phyloP scores from a whole-genome alignment of 805 yeast species.

The Candida ficus region DNA sequence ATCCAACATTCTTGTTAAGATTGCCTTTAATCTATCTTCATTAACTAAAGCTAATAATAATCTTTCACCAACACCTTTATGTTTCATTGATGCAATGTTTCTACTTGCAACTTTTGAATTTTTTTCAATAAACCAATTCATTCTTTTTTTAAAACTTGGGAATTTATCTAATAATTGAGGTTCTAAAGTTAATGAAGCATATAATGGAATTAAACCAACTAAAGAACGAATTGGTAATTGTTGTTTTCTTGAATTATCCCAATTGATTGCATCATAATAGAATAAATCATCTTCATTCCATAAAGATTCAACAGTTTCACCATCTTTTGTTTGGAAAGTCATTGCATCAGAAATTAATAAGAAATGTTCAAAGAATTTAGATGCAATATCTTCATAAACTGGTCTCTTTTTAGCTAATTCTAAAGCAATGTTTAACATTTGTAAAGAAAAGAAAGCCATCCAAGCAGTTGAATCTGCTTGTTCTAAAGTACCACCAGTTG shows the following conservation, averaged over 20 bases:
- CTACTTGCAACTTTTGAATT: conserved; percentile 65
- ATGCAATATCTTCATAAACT: conserved; percentile 89
- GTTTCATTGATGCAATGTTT: conserved; percentile 79
- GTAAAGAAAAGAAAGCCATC: conserved; percentile 91
- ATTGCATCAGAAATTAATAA: conserved; percentile 88
- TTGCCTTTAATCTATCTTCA: conserved; percentile 70
- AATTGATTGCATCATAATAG: conserved; percentile 84
- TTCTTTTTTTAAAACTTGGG: conserved; percentile 77
- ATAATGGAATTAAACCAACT: conserved; percentile 87
- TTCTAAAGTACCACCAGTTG: conserved; percentile 85
- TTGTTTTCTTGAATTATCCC: conserved; percentile 64
- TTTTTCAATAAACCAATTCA: conserved; percentile 78
- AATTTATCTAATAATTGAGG: conserved; percentile 73
- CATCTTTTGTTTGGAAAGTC: conserved; percentile 54
- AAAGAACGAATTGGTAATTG: conserved; percentile 81
- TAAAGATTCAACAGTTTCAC: conserved; percentile 53
- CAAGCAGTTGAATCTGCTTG: conserved; percentile 97
- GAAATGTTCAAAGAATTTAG: conserved; percentile 91
- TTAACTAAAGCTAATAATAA: conserved; percentile 73
- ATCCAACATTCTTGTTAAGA: conserved; percentile 76
- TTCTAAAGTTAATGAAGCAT: conserved; percentile 84
- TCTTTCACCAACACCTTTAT: conserved; percentile 75
- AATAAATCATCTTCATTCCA: conserved; percentile 91
- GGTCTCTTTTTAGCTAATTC: conserved; percentile 82
- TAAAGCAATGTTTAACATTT: conserved; percentile 87